These are phyloP conservation scores for Kwoniella dendrophila DNA, from an alignment of 768 basidiomycete species.

Conservation along the genomic window DNA sequence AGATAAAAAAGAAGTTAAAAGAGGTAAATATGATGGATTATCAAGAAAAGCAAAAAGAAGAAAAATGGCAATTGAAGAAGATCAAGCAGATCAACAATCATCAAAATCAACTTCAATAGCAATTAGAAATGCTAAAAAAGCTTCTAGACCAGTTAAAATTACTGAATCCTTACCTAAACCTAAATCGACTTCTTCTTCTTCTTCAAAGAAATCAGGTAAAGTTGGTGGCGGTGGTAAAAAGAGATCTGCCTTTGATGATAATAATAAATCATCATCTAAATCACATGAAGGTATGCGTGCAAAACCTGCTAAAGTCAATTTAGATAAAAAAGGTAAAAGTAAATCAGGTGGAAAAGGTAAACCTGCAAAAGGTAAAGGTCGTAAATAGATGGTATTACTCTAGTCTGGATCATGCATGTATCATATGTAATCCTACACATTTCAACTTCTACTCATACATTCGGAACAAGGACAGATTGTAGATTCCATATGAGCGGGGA, in stretches of 20 bases:
- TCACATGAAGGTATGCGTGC: slow-evolving; percentile 49
- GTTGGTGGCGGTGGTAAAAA: slow-evolving; percentile 22
- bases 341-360: slow-evolving; percentile 27
- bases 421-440: no score
- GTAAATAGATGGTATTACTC: neutral
- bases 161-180: slow-evolving; percentile 60
- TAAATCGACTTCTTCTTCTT: neutral
- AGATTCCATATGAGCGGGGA: no score
- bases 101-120: slow-evolving; percentile 68
- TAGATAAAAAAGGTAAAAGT: slow-evolving; percentile 40
- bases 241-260: slow-evolving; percentile 45
- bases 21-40: slow-evolving; percentile 64
- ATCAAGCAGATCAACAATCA: slow-evolving; percentile 62
- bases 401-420: no score
- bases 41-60: slow-evolving; percentile 84
- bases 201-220: slow-evolving; percentile 26
- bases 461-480: no score
- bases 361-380: slow-evolving; percentile 26
- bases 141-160: slow-evolving; percentile 72
- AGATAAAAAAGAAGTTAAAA: slow-evolving; percentile 42
- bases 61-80: slow-evolving; percentile 81
- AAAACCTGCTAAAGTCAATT: slow-evolving; percentile 34
- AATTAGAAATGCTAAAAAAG: slow-evolving; percentile 85
- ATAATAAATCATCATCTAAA: slow-evolving; percentile 8
- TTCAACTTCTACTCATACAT: no score